Evolutionary conservation across 2,329 filamentous ascomycete species (phyloP).

Genomic region (Penicillium sp.): DNA sequence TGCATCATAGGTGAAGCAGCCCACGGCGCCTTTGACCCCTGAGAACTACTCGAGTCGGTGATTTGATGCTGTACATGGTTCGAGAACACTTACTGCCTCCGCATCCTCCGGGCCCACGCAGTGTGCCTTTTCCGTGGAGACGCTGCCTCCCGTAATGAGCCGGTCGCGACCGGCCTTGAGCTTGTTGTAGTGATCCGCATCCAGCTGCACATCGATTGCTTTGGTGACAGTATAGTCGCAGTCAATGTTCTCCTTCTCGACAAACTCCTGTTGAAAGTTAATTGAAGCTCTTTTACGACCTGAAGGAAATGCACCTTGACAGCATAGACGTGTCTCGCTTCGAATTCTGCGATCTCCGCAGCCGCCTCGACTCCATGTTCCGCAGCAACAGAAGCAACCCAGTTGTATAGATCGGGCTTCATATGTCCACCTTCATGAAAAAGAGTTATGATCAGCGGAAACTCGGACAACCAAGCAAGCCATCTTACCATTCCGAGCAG

Average conservation of each 20-base stretch:
- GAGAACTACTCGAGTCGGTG: slow-evolving; percentile 24
- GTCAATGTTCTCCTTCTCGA: slow-evolving; percentile 43
- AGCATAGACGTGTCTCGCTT: slow-evolving; percentile 39
- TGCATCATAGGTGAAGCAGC: slow-evolving; percentile 34
- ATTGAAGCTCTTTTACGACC: too few species aligned
- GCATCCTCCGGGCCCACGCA: slow-evolving; percentile 24
- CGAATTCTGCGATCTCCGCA: slow-evolving; percentile 40
- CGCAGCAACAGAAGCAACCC: slow-evolving; percentile 31
- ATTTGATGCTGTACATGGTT: too few species aligned
- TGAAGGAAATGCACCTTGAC: slow-evolving; percentile 25
- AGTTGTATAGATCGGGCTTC: slow-evolving; percentile 43
- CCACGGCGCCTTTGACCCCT: slow-evolving; percentile 38
- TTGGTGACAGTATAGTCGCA: slow-evolving; percentile 44
- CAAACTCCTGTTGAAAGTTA: slow-evolving; percentile 19
- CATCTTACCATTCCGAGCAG: slow-evolving; percentile 40
- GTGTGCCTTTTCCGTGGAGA: slow-evolving; percentile 28
- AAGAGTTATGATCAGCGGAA: too few species aligned
- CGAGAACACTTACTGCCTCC: slow-evolving; percentile 15
- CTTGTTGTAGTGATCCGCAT: slow-evolving; percentile 28
- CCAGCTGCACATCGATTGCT: slow-evolving; percentile 40
- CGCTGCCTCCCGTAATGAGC: slow-evolving; percentile 26
- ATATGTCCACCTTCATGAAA: slow-evolving; percentile 38
- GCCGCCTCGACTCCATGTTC: slow-evolving; percentile 38
- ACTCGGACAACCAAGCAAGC: too few species aligned
- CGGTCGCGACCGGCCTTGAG: slow-evolving; percentile 30